These are phyloP conservation scores for Acer campestre DNA, from an alignment of 345 rosid species.

Conservation along the genomic window DNA sequence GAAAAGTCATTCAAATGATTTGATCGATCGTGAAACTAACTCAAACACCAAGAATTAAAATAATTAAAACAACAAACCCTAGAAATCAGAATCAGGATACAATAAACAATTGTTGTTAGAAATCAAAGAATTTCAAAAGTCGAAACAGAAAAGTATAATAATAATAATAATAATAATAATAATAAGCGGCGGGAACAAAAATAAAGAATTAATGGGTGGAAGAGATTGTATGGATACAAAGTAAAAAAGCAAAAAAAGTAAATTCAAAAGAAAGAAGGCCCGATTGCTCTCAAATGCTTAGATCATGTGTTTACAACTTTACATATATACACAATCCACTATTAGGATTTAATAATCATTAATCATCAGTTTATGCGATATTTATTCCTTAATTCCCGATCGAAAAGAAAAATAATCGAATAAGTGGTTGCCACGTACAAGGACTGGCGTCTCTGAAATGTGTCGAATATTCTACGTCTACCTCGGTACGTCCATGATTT, in stretches of 20 bases:
- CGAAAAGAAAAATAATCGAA: too few relatives aligned
- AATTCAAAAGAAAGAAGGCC: not conserved
- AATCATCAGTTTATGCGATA: not conserved
- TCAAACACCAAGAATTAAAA: not conserved
- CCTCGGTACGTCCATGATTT: too few relatives aligned
- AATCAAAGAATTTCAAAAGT: not conserved
- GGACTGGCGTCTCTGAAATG: not conserved
- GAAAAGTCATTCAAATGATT: not conserved
- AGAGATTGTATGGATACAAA: not conserved
- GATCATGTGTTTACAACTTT: not conserved
- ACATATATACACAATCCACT: not conserved
- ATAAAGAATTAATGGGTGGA: slow-evolving; percentile 5
- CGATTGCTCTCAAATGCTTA: not conserved
- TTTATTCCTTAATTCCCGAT: slow-evolving; percentile 1
- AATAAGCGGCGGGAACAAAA: not conserved
- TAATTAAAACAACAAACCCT: slow-evolving; percentile 7
- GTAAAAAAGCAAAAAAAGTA: not conserved
- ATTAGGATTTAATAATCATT: slow-evolving; percentile 1
- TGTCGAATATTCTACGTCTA: not conserved
- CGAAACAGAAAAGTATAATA: not conserved
- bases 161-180: too few relatives aligned
- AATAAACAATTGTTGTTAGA: not conserved
- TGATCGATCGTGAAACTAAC: not conserved
- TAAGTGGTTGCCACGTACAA: not conserved
- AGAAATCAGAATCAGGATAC: not conserved